These are phyloP conservation scores for Pharus latifolius DNA, from an alignment of 176 grass and related monocot species.

Conservation along the genomic window DNA sequence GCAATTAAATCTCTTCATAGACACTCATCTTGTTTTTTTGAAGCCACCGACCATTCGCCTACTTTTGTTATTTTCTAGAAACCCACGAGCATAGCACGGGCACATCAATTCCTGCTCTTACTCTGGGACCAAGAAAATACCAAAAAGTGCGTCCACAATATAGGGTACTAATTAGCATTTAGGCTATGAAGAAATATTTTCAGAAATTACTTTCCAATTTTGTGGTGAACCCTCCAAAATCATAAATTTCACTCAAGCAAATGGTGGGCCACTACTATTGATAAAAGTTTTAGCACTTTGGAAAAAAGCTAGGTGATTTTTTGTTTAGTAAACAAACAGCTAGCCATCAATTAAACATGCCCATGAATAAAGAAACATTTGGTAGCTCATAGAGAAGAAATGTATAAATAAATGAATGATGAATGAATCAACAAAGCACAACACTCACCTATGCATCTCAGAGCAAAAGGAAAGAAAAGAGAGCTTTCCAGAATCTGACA, in stretches of 20 bases:
- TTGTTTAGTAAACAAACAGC: too few species aligned
- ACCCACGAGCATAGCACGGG: background rate
- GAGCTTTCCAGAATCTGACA: constrained; percentile 98
- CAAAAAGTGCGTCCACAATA: background rate
- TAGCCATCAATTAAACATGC: background rate
- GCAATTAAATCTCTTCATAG: background rate
- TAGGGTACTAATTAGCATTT: background rate
- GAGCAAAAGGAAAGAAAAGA: constrained; percentile 83
- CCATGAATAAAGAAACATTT: background rate
- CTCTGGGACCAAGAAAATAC: background rate
- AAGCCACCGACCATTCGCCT: too few species aligned
- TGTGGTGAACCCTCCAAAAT: too few species aligned
- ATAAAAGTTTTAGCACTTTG: too few species aligned
- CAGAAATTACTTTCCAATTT: too few species aligned
- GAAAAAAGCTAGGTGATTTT: too few species aligned
- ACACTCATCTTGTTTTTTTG: background rate
- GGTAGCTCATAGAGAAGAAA: background rate
- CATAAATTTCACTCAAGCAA: too few species aligned
- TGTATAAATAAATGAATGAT: background rate
- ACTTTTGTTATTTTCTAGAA: constrained; percentile 1
- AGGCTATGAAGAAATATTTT: too few species aligned
- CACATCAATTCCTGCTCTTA: background rate
- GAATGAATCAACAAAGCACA: too few species aligned
- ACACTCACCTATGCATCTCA: constrained; percentile 84
- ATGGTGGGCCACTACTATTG: too few species aligned